Evolutionary conservation across 2,329 filamentous ascomycete genomes (phyloP).

Genomic region (Nemania diffusa): DNA sequence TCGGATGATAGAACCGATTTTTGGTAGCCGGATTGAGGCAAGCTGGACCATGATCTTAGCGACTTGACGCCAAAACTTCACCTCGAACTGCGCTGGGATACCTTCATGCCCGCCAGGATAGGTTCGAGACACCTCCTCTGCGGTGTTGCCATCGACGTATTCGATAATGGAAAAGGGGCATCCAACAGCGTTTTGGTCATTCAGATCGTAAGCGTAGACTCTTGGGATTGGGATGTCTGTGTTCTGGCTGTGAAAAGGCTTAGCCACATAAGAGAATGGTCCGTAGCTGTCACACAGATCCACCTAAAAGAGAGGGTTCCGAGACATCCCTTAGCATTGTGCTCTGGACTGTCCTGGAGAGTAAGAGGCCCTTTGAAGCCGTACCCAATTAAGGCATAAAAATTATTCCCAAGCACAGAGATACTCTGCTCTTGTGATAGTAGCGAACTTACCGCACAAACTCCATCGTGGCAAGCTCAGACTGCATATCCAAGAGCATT

Average conservation of each 20-base stretch:
- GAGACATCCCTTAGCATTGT: too few relatives aligned
- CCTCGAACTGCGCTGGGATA: not conserved
- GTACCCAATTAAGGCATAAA: too few relatives aligned
- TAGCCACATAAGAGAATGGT: not conserved
- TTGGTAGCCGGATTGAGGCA: not conserved
- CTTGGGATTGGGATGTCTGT: slow-evolving; percentile 23
- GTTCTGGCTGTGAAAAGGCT: slow-evolving; percentile 8
- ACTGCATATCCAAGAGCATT: slow-evolving; percentile 3
- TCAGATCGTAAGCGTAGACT: slow-evolving; percentile 4
- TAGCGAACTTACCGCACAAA: slow-evolving; percentile 19
- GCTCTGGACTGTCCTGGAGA: too few relatives aligned
- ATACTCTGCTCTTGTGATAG: too few relatives aligned
- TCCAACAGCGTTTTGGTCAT: slow-evolving; percentile 20
- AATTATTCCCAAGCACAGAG: too few relatives aligned
- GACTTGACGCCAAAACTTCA: not conserved
- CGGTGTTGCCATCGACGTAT: slow-evolving; percentile 22
- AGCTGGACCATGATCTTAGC: not conserved
- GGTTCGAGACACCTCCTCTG: not conserved
- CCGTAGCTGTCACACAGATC: too few relatives aligned
- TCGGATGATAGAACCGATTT: not conserved
- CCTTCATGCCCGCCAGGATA: not conserved
- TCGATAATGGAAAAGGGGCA: slow-evolving; percentile 28
- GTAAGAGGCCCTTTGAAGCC: too few relatives aligned
- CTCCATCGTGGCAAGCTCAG: slow-evolving; percentile 30
- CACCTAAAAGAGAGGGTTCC: too few relatives aligned